Percentiles rank a stretch among this genome's conserved stretches.
These are phyloP conservation scores for Candida mesenterica DNA, from an alignment of 1,139 yeast genomes.

Conservation along the genomic window DNA sequence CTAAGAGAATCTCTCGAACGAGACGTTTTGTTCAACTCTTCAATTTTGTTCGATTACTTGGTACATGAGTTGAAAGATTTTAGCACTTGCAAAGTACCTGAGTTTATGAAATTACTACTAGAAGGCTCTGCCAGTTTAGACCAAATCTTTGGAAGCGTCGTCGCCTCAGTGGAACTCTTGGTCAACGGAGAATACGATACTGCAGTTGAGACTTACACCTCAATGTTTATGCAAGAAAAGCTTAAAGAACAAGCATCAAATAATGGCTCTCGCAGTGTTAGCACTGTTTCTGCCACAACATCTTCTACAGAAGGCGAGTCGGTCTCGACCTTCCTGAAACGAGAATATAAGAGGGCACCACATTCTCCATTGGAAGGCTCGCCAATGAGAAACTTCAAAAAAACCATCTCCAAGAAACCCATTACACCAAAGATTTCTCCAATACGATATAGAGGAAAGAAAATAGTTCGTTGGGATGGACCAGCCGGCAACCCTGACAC, in stretches of 20 bases:
- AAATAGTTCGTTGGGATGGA: slow-evolving; percentile 41
- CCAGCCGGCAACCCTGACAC: slow-evolving; percentile 17
- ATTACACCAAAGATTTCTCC: slow-evolving; percentile 17
- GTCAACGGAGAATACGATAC: slow-evolving; percentile 41
- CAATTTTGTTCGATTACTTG: slow-evolving; percentile 46
- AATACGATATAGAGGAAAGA: slow-evolving; percentile 13
- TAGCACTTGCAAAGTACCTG: slow-evolving; percentile 14
- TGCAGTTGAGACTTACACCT: slow-evolving; percentile 29
- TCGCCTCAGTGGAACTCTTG: slow-evolving; percentile 24
- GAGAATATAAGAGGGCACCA: slow-evolving; percentile 22
- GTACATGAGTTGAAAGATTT: slow-evolving; percentile 29
- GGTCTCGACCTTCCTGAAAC: too few species aligned
- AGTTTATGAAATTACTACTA: background rate
- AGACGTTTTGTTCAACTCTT: slow-evolving; percentile 55
- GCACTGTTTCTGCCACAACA: background rate
- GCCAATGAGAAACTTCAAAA: slow-evolving; percentile 27
- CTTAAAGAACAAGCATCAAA: slow-evolving; percentile 14
- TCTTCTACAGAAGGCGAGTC: too few species aligned
- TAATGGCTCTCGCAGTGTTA: background rate
- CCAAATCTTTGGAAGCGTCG: slow-evolving; percentile 10
- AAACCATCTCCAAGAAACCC: slow-evolving; percentile 18
- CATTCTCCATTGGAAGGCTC: slow-evolving; percentile 32
- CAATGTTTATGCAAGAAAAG: slow-evolving; percentile 31
- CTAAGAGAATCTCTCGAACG: slow-evolving; percentile 49
- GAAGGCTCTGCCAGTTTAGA: slow-evolving; percentile 1